Percentiles rank a stretch among this genome's conserved stretches.
These are phyloP conservation scores for Mikania micrantha DNA, from an alignment of 129 eudicot species.

Conservation along the genomic window DNA sequence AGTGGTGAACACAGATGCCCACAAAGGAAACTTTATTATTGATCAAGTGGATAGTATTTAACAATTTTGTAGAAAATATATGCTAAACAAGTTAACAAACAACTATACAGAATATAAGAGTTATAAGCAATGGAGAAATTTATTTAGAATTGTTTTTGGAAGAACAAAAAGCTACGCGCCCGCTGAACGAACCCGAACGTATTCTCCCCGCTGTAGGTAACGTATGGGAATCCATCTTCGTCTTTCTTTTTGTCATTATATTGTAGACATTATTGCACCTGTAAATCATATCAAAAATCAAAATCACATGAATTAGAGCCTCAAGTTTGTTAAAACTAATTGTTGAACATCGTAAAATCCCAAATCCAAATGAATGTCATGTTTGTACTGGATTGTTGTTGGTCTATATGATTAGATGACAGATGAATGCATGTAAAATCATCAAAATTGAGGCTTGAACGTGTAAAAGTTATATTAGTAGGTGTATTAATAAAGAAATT, in stretches of 20 bases:
- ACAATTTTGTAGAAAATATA: constrained; percentile 10
- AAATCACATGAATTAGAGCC: neutral
- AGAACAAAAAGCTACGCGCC: neutral
- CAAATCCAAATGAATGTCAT: neutral
- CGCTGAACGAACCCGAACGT: constrained; percentile 42
- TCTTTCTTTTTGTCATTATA: constrained; percentile 77
- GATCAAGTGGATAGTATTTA: constrained; percentile 6
- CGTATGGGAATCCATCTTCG: constrained; percentile 72
- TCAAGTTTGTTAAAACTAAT: neutral
- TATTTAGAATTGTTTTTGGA: neutral
- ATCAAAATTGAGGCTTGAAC: neutral
- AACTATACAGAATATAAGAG: constrained; percentile 14
- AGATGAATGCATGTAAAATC: neutral
- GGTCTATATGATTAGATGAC: no score
- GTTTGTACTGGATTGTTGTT: neutral
- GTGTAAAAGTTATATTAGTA: neutral
- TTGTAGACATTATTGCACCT: constrained; percentile 63
- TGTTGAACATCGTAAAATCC: neutral
- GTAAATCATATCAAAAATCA: constrained; percentile 7
- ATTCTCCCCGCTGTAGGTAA: constrained; percentile 71
- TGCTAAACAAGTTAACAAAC: constrained; percentile 5
- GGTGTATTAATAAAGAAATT: no score
- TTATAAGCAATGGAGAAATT: constrained; percentile 1
- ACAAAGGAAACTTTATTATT: neutral
- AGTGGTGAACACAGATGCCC: neutral